These are phyloP conservation scores for Rhizopogon roseolus DNA, from an alignment of 768 basidiomycete genomes.

Conservation along the genomic window DNA sequence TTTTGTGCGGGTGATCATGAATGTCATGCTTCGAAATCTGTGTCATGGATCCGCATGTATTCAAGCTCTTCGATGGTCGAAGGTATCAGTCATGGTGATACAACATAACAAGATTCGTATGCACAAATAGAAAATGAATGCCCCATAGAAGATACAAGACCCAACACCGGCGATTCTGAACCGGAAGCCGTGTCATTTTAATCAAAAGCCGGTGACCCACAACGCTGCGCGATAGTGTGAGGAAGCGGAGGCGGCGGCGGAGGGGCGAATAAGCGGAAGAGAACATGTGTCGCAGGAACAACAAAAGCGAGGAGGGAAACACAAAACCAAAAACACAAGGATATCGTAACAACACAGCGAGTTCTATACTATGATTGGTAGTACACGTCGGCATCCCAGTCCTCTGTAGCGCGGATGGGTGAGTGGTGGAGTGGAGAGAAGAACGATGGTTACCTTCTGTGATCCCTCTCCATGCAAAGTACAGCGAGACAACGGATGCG, in stretches of 20 bases:
- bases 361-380: slow-evolving; percentile 31
- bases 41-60: too few relatives aligned
- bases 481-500: slow-evolving; percentile 61
- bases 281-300: slow-evolving; percentile 5
- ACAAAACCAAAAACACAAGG: slow-evolving; percentile 2
- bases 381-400: slow-evolving; percentile 48
- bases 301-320: slow-evolving; percentile 1
- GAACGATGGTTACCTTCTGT: slow-evolving; percentile 63
- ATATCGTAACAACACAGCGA: slow-evolving; percentile 7
- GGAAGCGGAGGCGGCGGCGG: not conserved
- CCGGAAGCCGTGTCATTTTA: too few relatives aligned
- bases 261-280: not conserved
- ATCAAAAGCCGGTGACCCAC: too few relatives aligned
- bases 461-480: slow-evolving; percentile 81
- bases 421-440: not conserved
- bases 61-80: too few relatives aligned
- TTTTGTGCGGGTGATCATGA: too few relatives aligned
- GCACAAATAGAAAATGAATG: too few relatives aligned
- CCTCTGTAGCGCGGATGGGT: slow-evolving; percentile 27
- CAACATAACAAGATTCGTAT: too few relatives aligned
- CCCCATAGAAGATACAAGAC: too few relatives aligned
- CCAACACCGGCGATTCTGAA: too few relatives aligned
- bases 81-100: too few relatives aligned
- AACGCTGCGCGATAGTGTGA: not conserved
- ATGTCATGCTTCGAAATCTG: too few relatives aligned